Conservation (phyloP, 352 stramenopile genomes). For the Thalassiosira gravida region DNA sequence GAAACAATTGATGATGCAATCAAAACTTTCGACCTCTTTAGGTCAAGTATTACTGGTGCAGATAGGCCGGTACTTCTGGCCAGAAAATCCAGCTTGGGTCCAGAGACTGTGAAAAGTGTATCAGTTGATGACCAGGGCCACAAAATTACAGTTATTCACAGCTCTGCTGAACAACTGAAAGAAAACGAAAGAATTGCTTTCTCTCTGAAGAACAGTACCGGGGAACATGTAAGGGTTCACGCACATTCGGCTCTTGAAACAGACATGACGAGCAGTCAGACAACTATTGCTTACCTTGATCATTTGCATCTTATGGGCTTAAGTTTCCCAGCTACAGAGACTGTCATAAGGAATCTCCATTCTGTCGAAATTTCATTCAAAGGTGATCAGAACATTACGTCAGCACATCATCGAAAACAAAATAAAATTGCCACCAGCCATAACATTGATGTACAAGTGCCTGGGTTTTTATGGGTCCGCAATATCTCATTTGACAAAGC, state of each 20-base stretch:
- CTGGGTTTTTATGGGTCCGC: conserved; percentile 83
- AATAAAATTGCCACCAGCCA: conserved; percentile 57
- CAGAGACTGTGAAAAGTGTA: conserved; percentile 17
- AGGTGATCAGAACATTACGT: conserved; percentile 73
- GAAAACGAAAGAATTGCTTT: conserved; percentile 85
- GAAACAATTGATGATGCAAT: conserved; percentile 67
- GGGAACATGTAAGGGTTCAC: conserved; percentile 85
- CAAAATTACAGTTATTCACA: conserved; percentile 74
- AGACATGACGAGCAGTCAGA: conserved; percentile 41
- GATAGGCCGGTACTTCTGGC: not conserved
- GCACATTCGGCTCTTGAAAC: conserved; percentile 50
- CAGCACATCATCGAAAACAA: conserved; percentile 24
- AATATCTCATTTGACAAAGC: conserved; percentile 82
- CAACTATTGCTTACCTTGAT: conserved; percentile 82
- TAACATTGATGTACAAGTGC: conserved; percentile 84
- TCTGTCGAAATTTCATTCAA: conserved; percentile 86
- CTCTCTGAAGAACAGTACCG: conserved; percentile 87
- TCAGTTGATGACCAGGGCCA: conserved; percentile 34
- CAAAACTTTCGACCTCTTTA: conserved; percentile 51
- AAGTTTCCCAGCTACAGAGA: conserved; percentile 86
- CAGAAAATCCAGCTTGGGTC: conserved; percentile 5
- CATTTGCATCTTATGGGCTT: conserved; percentile 78
- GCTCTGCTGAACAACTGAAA: conserved; percentile 68
- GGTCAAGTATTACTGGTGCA: conserved; percentile 5
- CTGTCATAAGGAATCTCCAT: conserved; percentile 85